Evolutionary conservation across 306 rosid genomes (phyloP).

Genomic region (Cicer bijugum): DNA sequence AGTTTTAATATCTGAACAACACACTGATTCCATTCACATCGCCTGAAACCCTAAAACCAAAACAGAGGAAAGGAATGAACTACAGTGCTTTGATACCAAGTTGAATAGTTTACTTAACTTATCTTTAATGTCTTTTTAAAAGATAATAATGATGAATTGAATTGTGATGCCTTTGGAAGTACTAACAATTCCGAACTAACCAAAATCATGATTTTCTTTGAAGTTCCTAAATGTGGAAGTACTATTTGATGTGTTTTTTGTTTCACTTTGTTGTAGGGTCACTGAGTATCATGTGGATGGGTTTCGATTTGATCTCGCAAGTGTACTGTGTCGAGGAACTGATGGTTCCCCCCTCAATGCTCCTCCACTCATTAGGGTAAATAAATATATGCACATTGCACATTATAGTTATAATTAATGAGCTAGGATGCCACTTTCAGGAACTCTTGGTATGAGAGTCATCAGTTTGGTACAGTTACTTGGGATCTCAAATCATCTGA

Average conservation of each 20-base stretch:
- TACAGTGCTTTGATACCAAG: too few relatives aligned
- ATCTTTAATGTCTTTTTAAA: slow-evolving; percentile 14
- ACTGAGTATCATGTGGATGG: slow-evolving; percentile 95
- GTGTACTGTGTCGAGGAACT: slow-evolving; percentile 87
- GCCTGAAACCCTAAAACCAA: too few relatives aligned
- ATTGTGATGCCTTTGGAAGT: slow-evolving; percentile 19
- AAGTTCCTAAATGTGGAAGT: slow-evolving; percentile 13
- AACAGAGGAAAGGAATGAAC: too few relatives aligned
- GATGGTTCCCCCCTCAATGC: slow-evolving; percentile 85
- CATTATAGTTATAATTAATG: slow-evolving; percentile 10
- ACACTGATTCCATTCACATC: too few relatives aligned
- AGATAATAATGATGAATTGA: slow-evolving; percentile 19
- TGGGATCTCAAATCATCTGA: slow-evolving; percentile 29
- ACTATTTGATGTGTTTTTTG: slow-evolving; percentile 31
- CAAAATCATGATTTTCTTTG: slow-evolving; percentile 1
- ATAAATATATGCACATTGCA: slow-evolving; percentile 34
- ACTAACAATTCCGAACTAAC: slow-evolving; percentile 25
- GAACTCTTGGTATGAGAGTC: slow-evolving; percentile 18
- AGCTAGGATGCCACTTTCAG: slow-evolving; percentile 10
- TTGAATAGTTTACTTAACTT: too few relatives aligned
- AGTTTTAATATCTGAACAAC: not conserved
- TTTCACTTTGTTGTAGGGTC: slow-evolving; percentile 64
- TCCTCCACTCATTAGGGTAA: slow-evolving; percentile 82
- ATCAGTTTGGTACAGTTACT: slow-evolving; percentile 16
- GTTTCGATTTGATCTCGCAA: slow-evolving; percentile 96